These are phyloP conservation scores for Eucalyptus erythrocorys DNA, from an alignment of 345 rosid species.

Conservation along the genomic window DNA sequence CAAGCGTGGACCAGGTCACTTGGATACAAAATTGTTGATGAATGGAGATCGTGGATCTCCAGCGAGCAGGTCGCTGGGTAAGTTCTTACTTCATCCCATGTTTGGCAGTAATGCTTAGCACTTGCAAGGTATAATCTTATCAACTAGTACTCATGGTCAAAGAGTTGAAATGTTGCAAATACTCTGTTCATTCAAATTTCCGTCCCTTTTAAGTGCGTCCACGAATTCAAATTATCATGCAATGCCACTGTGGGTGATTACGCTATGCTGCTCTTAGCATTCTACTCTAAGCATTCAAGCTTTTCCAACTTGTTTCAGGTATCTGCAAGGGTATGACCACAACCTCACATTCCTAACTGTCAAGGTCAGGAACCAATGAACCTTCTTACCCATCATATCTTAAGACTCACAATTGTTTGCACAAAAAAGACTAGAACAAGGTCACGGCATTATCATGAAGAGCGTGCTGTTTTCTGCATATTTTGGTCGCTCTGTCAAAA, in stretches of 20 bases:
- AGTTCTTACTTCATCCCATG: neutral
- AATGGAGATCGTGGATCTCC: conserved; percentile 6
- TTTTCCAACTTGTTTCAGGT: neutral
- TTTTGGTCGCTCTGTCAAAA: neutral
- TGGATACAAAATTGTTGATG: neutral
- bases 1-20: conserved; percentile 9
- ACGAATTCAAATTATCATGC: neutral
- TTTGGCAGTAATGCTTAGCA: neutral
- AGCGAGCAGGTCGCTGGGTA: conserved; percentile 5
- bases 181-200: neutral
- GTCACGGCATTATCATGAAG: neutral
- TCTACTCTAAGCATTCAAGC: neutral
- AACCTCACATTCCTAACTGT: neutral
- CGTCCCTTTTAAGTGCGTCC: neutral
- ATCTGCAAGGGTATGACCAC: neutral
- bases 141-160: neutral
- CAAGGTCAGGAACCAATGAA: neutral
- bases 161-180: neutral
- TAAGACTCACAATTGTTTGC: neutral
- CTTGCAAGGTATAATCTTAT: neutral
- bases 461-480: neutral
- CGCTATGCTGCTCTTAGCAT: neutral
- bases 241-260: neutral
- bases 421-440: neutral
- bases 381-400: neutral